Base-by-base conservation (phyloP, 73 alveolate species). In the Paramecium bursaria region DNA sequence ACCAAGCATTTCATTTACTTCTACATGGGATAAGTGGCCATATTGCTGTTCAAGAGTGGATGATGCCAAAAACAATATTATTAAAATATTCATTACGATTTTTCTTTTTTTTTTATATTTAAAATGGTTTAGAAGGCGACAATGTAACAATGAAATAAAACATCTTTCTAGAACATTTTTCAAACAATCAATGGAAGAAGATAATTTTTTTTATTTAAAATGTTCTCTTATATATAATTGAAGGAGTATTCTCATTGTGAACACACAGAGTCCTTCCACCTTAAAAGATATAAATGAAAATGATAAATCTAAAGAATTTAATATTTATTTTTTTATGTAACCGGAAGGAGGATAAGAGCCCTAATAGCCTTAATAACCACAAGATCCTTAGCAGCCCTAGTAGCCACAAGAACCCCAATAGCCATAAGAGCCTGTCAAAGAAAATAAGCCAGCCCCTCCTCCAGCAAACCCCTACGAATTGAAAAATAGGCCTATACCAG, bases 1-100 rank as follows among this genome's bases (percentile, higher is more conserved):
- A 96, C 99, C 48, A 96, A 95, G 92, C 99, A 96, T 92, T 96
- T 96, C 93, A 96, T 96, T 92, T 96, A 96, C 88, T 96, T 96
- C 95, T 96, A 96, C 89, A 85, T 96, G 88, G 99, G 99, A 46
- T 94, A 90, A 57, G 99, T 95, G 74, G 98, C 98, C 47, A 88
- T 91, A 17, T 90, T 94, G 85, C 90, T 92, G 82, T 94, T 92
- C 90, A 94, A 92, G 94, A 86, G 94, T 15, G 97, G 97, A 33
- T 92, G 93, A 90, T 74, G 27, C 44, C n/a, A n/a, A n/a, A n/a
- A n/a, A n/a, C n/a, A n/a, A n/a, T n/a, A n/a, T n/a, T n/a, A n/a
- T n/a, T n/a, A n/a, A n/a, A n/a, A n/a, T n/a, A n/a, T n/a, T n/a
- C n/a, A n/a, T n/a, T n/a, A n/a, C n/a, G n/a, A n/a, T n/a, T n/a